A percentile compares a stretch with the other conserved stretches of the same genome.
These are phyloP conservation scores for Candolleomyces eurysporus DNA, from an alignment of 768 basidiomycete species.

Conservation along the genomic window DNA sequence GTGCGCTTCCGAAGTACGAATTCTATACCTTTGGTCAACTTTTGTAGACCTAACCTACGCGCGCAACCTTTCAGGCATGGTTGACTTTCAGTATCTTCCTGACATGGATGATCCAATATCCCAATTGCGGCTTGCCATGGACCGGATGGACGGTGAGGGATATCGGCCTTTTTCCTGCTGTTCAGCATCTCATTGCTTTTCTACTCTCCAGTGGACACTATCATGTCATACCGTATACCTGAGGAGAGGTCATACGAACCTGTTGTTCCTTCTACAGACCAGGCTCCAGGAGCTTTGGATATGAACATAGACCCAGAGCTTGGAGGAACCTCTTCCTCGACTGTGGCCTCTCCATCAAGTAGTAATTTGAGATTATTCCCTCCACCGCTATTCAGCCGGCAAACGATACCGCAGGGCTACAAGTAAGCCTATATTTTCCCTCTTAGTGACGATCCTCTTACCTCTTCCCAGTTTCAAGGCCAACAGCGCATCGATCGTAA, in stretches of 20 bases:
- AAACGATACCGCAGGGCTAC: conserved; percentile 77
- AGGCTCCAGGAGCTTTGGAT: conserved; percentile 11
- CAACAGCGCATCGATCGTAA: conserved; percentile 69
- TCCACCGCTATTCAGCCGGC: conserved; percentile 86
- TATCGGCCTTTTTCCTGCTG: neutral
- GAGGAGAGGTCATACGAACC: conserved; percentile 66
- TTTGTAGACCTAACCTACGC: neutral
- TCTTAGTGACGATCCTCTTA: neutral
- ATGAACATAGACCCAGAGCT: conserved; percentile 51
- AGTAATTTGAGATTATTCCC: conserved; percentile 79
- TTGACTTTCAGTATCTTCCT: conserved; percentile 88
- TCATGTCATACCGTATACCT: conserved; percentile 68
- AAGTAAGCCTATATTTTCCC: conserved; percentile 45
- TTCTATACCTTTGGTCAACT: neutral
- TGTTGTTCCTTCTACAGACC: conserved; percentile 22
- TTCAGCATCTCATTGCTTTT: neutral
- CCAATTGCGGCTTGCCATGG: conserved; percentile 70
- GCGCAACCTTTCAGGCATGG: conserved; percentile 65
- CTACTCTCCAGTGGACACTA: conserved; percentile 58
- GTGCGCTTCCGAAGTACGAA: conserved; percentile 85
- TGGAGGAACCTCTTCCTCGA: neutral
- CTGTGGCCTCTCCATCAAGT: conserved; percentile 17
- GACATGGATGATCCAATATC: conserved; percentile 67
- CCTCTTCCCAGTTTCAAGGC: conserved; percentile 60
- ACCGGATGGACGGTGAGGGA: conserved; percentile 76